Base-by-base conservation (phyloP, 176 grass and related monocot genomes). In the Juncus effusus region DNA sequence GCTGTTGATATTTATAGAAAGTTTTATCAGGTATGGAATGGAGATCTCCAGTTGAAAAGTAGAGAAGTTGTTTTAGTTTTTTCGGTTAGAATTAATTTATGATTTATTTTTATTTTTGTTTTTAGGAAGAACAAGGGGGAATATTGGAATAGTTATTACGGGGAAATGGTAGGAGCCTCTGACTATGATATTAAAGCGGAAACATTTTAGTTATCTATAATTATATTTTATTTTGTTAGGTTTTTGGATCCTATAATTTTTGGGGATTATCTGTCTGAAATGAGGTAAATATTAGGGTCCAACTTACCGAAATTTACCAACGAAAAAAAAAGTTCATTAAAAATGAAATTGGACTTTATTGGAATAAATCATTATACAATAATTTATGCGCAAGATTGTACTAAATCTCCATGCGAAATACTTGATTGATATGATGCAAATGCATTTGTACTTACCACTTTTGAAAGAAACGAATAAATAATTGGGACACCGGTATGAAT, bases 341-440 rank as follows among this genome's bases (percentile, higher is more conserved):
- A 36, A 3, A 70, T 49, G 9, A 65, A 82, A 74, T 42, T 85
- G 51, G 82, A 90, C 65, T 90, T 85, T 53, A 77, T 90, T 15
- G 86, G 82, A 56, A 42, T 86, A 16, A 85, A 86, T 79, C 87
- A 90, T 37, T 86, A 85, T 36, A 56, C 79, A 0, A 69, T 59
- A 51, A 2, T 2, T 7, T 90, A 90, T 39, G 2, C 69, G 35
- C 78, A 79, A 50, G 87, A 90, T 45, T 90, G 82, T 62, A 90
- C 68, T 9, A 73, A 60, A 40, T 86, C 87, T 6, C 4, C 51
- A 1, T 90, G 79, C 35, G 42, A 47, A 47, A 47, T 73, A 35
- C 3, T 73, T 2, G 76, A 79, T 77, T 44, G 28, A 13, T 1
- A 40, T 0, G 75, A 77, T 40, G 73, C 61, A 13, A 77, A 85